Conservation (phyloP, 2,329 filamentous ascomycete genomes). For the Cordyceps pruinosa region DNA sequence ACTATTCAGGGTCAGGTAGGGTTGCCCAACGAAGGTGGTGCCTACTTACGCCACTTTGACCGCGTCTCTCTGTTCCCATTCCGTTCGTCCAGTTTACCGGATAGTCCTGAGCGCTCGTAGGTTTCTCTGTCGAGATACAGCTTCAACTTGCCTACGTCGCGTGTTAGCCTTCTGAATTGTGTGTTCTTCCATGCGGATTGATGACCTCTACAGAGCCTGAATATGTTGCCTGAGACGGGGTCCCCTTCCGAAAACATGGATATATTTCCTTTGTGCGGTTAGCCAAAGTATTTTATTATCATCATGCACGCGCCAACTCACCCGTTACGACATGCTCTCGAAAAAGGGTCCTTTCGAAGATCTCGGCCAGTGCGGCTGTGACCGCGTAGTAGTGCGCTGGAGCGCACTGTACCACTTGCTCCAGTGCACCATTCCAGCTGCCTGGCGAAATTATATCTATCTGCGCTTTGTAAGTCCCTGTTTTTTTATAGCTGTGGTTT, state of each 20-base stretch:
- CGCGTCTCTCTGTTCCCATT: slow-evolving; percentile 55
- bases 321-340: slow-evolving; percentile 77
- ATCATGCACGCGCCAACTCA: slow-evolving; percentile 25
- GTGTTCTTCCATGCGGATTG: not conserved
- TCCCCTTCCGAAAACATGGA: slow-evolving; percentile 78
- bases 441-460: slow-evolving; percentile 70
- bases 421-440: slow-evolving; percentile 45
- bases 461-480: slow-evolving; percentile 29
- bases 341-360: slow-evolving; percentile 72
- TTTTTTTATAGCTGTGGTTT: not conserved
- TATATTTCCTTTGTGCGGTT: slow-evolving; percentile 55
- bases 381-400: slow-evolving; percentile 57
- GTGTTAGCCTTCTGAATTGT: not conserved
- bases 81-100: slow-evolving; percentile 58
- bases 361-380: slow-evolving; percentile 62
- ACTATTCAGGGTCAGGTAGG: slow-evolving; percentile 42
- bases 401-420: slow-evolving; percentile 38
- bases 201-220: slow-evolving; percentile 62
- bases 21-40: not conserved
- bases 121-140: slow-evolving; percentile 74
- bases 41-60: slow-evolving; percentile 62
- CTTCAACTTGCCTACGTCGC: slow-evolving; percentile 53
- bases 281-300: not conserved
- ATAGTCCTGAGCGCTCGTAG: slow-evolving; percentile 76
- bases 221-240: slow-evolving; percentile 62